phyloP scores from a whole-genome alignment of 805 yeast species.

The Candida sithepensis region DNA sequence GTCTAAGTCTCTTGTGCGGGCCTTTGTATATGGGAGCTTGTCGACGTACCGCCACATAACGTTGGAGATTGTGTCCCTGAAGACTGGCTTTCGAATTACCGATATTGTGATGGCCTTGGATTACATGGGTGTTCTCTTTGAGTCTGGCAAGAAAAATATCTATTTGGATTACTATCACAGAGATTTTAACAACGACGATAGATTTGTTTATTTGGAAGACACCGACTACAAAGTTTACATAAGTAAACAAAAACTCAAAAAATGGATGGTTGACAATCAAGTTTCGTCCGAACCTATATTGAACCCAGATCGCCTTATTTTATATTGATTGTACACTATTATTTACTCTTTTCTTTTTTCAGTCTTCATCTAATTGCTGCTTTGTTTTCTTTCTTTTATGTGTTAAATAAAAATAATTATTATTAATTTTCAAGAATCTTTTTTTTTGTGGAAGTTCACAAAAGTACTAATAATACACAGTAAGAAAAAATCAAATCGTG shows the following conservation, averaged over 20 bases:
- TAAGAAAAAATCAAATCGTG: constrained; percentile 29
- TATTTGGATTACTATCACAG: constrained; percentile 28
- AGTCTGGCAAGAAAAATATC: constrained; percentile 22
- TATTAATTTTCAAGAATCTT: background rate
- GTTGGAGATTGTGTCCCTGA: constrained; percentile 45
- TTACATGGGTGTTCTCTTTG: constrained; percentile 44
- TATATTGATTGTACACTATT: constrained; percentile 13
- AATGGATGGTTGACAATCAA: constrained; percentile 28
- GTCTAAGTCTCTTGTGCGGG: constrained; percentile 51
- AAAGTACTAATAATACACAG: background rate
- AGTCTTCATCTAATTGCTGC: background rate
- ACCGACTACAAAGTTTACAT: constrained; percentile 21
- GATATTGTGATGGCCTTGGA: constrained; percentile 61
- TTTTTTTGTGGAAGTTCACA: too few relatives aligned
- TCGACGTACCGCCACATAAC: constrained; percentile 32
- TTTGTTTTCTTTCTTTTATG: background rate
- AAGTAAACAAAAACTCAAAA: constrained; percentile 19
- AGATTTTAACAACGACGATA: constrained; percentile 11
- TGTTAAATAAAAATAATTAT: background rate
- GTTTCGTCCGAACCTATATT: constrained; percentile 16
- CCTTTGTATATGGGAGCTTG: constrained; percentile 39
- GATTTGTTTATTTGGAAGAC: constrained; percentile 23
- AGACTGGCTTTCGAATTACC: constrained; percentile 60
- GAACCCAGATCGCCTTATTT: constrained; percentile 20
- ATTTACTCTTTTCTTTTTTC: background rate